Conservation (phyloP, 306 rosid species). For the Amphicarpaea edgeworthii region DNA sequence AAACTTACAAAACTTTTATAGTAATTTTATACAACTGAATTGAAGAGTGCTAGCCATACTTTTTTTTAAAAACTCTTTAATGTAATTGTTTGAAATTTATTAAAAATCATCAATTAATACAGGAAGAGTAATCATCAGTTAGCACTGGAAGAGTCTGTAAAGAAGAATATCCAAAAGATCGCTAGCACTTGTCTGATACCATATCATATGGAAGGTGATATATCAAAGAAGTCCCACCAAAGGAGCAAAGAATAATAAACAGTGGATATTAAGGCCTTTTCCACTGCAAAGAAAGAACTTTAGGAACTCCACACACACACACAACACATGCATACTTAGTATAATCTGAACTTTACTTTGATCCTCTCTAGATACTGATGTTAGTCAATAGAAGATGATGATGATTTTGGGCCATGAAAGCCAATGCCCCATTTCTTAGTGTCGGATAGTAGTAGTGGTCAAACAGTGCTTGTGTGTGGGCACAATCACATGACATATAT, state of each 20-base stretch:
- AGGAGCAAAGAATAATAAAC: conserved; percentile 40
- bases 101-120: no score
- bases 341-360: conserved; percentile 46
- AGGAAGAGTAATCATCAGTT: no score
- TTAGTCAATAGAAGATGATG: conserved; percentile 52
- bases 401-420: conserved; percentile 53
- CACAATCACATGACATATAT: conserved; percentile 39
- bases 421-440: conserved; percentile 47
- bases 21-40: no score
- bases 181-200: no score
- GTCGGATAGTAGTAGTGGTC: conserved; percentile 46
- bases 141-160: no score
- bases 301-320: conserved; percentile 49
- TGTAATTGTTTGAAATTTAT: no score
- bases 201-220: conserved; percentile 46
- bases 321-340: conserved; percentile 41
- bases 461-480: conserved; percentile 37
- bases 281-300: conserved; percentile 33
- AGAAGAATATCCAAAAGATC: no score
- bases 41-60: no score
- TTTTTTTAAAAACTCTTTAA: no score
- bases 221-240: conserved; percentile 61
- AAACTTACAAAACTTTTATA: no score
- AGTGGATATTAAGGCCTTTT: conserved; percentile 60
- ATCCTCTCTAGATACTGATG: conserved; percentile 49